Conservation (phyloP, 2,329 filamentous ascomycete genomes). For the Colletotrichum acutatum region DNA sequence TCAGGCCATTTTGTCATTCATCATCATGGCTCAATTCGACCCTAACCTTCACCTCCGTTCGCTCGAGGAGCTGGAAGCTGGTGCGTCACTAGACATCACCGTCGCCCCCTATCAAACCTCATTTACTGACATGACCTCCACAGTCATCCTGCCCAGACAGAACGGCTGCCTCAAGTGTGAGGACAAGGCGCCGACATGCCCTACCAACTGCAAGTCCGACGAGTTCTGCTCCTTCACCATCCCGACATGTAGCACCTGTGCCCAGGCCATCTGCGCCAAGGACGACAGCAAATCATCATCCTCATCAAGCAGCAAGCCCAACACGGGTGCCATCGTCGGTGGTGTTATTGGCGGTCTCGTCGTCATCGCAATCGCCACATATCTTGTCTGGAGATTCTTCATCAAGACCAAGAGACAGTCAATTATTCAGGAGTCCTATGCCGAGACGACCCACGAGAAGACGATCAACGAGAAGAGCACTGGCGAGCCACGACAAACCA, state of each 20-base stretch:
- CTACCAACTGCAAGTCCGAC: slow-evolving; percentile 51
- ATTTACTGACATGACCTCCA: slow-evolving; percentile 6
- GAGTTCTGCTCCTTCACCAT: slow-evolving; percentile 59
- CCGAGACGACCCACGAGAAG: slow-evolving; percentile 69
- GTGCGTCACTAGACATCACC: slow-evolving; percentile 12
- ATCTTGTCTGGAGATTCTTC: slow-evolving; percentile 88
- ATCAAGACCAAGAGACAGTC: slow-evolving; percentile 82
- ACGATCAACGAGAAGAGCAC: slow-evolving; percentile 64
- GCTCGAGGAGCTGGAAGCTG: slow-evolving; percentile 32
- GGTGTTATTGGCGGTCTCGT: slow-evolving; percentile 88
- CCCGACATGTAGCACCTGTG: slow-evolving; percentile 59
- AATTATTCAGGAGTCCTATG: slow-evolving; percentile 62
- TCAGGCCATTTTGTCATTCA: background rate
- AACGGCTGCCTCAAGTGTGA: slow-evolving; percentile 59
- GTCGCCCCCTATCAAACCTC: background rate
- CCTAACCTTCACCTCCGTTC: slow-evolving; percentile 35
- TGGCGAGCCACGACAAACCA: slow-evolving; percentile 61
- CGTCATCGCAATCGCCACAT: slow-evolving; percentile 79
- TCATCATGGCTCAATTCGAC: slow-evolving; percentile 33
- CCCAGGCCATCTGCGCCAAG: slow-evolving; percentile 57
- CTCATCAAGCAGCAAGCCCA: slow-evolving; percentile 57
- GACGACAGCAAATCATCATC: slow-evolving; percentile 39
- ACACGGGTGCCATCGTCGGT: slow-evolving; percentile 87
- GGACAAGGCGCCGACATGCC: slow-evolving; percentile 54
- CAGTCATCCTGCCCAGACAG: slow-evolving; percentile 51